A percentile compares a stretch with the other conserved stretches of the same genome.
phyloP scores from a whole-genome alignment of 257 asterid species.

The Jasminum sambac region DNA sequence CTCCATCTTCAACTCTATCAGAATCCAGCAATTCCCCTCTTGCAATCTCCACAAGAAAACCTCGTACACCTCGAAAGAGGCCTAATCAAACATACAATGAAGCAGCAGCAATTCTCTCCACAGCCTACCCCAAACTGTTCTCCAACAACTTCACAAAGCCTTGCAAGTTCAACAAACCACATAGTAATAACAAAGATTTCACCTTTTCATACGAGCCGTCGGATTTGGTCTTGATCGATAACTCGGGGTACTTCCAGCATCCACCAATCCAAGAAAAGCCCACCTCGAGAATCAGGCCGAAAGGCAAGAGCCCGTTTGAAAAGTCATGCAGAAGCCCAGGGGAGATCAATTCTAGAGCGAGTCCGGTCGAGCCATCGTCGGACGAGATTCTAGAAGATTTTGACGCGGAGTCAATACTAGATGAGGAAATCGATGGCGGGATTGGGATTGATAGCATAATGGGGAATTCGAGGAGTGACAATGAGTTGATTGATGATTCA shows the following conservation, averaged over 20 bases:
- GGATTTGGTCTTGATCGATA: constrained; percentile 46
- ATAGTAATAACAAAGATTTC: constrained; percentile 4
- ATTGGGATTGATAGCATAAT: constrained; percentile 80
- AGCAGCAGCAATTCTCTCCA: constrained; percentile 85
- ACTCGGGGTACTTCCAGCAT: constrained; percentile 36
- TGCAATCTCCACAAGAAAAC: constrained; percentile 69
- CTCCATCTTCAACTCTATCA: constrained; percentile 83
- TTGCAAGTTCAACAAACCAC: constrained; percentile 41
- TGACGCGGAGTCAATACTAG: constrained; percentile 81
- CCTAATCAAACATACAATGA: constrained; percentile 89
- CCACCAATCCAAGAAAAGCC: constrained; percentile 35
- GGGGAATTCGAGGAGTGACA: constrained; percentile 48
- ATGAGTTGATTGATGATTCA: constrained; percentile 22
- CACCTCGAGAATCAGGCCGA: constrained; percentile 24
- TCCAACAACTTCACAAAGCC: constrained; percentile 48
- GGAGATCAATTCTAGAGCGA: constrained; percentile 50
- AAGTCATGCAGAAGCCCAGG: constrained; percentile 62
- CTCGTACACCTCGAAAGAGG: constrained; percentile 86
- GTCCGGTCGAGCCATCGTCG: constrained; percentile 20
- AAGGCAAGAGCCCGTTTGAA: constrained; percentile 23
- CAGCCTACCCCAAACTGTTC: constrained; percentile 79
- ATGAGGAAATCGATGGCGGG: constrained; percentile 72
- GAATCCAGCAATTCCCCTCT: constrained; percentile 73
- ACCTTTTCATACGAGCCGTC: constrained; percentile 50
- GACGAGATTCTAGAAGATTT: constrained; percentile 45